Evolutionary conservation across 163 green algal species (phyloP), one percentile per base, ranked within the genome.

Genomic region (Volvox carteri): DNA sequence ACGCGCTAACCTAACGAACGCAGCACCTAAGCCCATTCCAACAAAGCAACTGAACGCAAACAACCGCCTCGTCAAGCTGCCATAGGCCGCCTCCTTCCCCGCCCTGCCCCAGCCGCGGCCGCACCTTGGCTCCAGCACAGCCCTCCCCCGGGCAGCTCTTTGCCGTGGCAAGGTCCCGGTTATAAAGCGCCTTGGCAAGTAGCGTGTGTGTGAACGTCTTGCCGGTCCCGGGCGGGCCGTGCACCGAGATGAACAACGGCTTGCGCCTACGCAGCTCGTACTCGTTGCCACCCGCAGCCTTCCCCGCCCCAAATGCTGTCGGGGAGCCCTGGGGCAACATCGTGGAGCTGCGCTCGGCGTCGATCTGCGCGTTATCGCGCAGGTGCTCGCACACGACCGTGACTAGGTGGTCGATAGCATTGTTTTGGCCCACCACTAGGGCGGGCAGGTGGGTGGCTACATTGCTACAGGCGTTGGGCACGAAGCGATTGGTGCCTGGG

Each of bases 211-310:
- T 96, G 89, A 96, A 94, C 0, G 95, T 97, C 92, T 99, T 99
- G 72, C 97, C 97, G 25, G 98, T 96, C 8, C 97, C 97, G 1
- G 97, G 97, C 11, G 96, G 95, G 0, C 97, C 97, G 88, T 99
- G 97, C 8, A 97, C 90, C 0, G 93, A 97, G 1, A 99, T 89
- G 30, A 99, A 92, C 0, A 99, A 92, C 9, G 97, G 97, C 68
- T 96, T 97, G 72, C 28, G n/a, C n/a, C n/a, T n/a, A n/a, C n/a
- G n/a, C n/a, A n/a, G 30, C 28, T 42, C 11, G 21, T n/a, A 52
- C 35, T 28, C 44, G 8, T 4, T 28, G 46, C 73, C 44, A 25
- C 44, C 44, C 2, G 23, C 25, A 8, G 19, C 19, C 39, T 46
- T 16, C 39, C 18, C 68, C 68, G 3, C 68, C 68, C 2, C 37